Evolutionary conservation across 1,284 basidiomycete genomes (phyloP), one percentile per base, ranked within the genome.

Genomic region (Singerocomus rubriflavus): DNA sequence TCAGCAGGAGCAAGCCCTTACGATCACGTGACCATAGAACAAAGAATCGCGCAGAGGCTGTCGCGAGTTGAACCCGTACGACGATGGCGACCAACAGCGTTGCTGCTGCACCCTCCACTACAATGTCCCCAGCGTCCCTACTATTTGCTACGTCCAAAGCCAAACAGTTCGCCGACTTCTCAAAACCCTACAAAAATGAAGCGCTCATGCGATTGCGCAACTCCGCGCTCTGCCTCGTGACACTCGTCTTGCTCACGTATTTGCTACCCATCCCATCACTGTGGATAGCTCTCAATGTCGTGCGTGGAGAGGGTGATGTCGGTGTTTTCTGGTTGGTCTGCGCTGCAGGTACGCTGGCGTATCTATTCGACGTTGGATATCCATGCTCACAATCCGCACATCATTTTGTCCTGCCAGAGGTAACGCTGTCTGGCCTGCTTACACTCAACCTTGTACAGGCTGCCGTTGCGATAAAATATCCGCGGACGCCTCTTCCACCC

Each of bases 181-280:
- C 82, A 57, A 84, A 81, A 58, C 82, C 80, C 6, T 63, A 78
- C 43, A 77, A 75, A 51, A 72, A 74, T 35, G 81, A 83, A 57
- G 82, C 82, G 0, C 58, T 78, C 2, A 65, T 79, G 44, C 71
- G 82, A 54, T 68, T 82, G 47, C 78, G 81, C 35, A 71, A 71
- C 45, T 83, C 81, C 56, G 63, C 65, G 6, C 64, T 80, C 13
- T 72, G 70, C 40, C 63, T 83, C 12, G 51, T 76, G 11, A 63
- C 72, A 7, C 57, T 77, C n/a, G 52, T 76, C 14, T 53, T 82
- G n/a, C 59, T 79, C 17, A 77, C 80, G 3, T 72, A 78, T 49
- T 68, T 84, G 1, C 59, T 82, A 0, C 81, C 82, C 5, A 34
- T 82, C 3, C 81, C 81, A 1, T 74, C 77, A 0, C 52, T 77